Conservation (phyloP, 768 basidiomycete species). For the Nevesoporus exiguus region DNA sequence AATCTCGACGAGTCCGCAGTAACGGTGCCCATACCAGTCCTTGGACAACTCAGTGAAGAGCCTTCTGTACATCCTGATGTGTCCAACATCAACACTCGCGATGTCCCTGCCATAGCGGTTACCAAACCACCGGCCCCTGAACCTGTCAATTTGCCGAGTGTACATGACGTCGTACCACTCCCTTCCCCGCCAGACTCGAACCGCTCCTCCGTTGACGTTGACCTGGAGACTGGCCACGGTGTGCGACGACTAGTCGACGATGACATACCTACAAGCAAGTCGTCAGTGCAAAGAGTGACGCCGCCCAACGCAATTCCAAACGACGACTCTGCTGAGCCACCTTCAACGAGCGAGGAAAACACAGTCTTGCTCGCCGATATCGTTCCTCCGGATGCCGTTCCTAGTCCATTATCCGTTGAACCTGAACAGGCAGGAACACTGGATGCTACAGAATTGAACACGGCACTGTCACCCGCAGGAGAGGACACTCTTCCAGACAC, state of each 20-base stretch:
- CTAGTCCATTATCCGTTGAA: constrained; percentile 28
- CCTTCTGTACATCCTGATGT: constrained; percentile 23
- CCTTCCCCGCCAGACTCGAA: constrained; percentile 46
- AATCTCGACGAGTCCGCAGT: constrained; percentile 43
- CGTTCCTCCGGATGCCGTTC: constrained; percentile 31
- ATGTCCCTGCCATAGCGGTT: constrained; percentile 55
- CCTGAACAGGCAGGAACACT: constrained; percentile 3
- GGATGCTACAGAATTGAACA: constrained; percentile 10
- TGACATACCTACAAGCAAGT: constrained; percentile 14
- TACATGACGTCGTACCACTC: constrained; percentile 50
- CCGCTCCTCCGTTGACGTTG: constrained; percentile 34
- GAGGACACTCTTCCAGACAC: constrained; percentile 32
- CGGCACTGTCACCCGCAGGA: constrained; percentile 5
- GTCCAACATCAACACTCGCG: constrained; percentile 17
- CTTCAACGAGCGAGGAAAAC: constrained; percentile 29
- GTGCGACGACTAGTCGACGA: constrained; percentile 33
- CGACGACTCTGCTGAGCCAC: constrained; percentile 17
- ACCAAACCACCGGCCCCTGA: constrained; percentile 69
- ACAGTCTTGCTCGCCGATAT: constrained; percentile 51
- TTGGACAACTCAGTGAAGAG: constrained; percentile 31
- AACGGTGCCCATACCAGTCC: constrained; percentile 62
- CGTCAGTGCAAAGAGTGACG: constrained; percentile 8
- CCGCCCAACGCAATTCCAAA: constrained; percentile 9
- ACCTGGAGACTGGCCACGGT: constrained; percentile 41
- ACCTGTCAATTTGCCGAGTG: constrained; percentile 68